Evolutionary conservation across 345 rosid genomes (phyloP).

Genomic region (Salix arbutifolia): DNA sequence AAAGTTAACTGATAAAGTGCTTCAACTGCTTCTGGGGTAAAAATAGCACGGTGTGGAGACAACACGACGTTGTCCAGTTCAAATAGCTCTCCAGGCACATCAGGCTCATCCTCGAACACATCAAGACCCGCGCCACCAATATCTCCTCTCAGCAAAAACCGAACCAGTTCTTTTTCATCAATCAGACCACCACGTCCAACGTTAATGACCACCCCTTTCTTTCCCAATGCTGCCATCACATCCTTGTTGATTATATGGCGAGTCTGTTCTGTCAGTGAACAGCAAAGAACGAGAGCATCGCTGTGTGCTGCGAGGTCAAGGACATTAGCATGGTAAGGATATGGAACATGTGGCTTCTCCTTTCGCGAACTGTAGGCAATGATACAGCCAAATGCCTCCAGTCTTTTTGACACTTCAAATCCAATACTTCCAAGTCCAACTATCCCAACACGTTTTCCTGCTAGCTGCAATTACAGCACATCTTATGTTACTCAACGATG

Average conservation of each 20-base stretch:
- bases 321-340: slow-evolving; percentile 10
- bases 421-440: slow-evolving; percentile 22
- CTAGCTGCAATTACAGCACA: slow-evolving; percentile 7
- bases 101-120: slow-evolving; percentile 25
- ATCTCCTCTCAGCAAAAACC: slow-evolving; percentile 11
- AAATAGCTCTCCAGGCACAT: slow-evolving; percentile 10
- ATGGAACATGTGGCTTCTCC: slow-evolving; percentile 11
- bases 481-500: neutral
- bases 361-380: slow-evolving; percentile 20
- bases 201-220: slow-evolving; percentile 19
- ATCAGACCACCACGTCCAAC: slow-evolving; percentile 18
- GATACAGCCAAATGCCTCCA: slow-evolving; percentile 15
- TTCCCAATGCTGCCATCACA: slow-evolving; percentile 15
- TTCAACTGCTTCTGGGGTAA: slow-evolving; percentile 11
- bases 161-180: slow-evolving; percentile 20
- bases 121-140: slow-evolving; percentile 26
- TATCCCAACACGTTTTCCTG: slow-evolving; percentile 21
- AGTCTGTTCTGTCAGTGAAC: slow-evolving; percentile 10
- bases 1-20: neutral
- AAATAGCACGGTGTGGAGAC: slow-evolving; percentile 16
- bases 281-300: slow-evolving; percentile 15
- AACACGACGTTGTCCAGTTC: slow-evolving; percentile 21
- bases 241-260: slow-evolving; percentile 4
- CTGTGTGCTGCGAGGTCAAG: slow-evolving; percentile 5
- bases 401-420: slow-evolving; percentile 15